Conservation (phyloP, 2,329 filamentous ascomycete genomes). For the Aspergillus fructus region DNA sequence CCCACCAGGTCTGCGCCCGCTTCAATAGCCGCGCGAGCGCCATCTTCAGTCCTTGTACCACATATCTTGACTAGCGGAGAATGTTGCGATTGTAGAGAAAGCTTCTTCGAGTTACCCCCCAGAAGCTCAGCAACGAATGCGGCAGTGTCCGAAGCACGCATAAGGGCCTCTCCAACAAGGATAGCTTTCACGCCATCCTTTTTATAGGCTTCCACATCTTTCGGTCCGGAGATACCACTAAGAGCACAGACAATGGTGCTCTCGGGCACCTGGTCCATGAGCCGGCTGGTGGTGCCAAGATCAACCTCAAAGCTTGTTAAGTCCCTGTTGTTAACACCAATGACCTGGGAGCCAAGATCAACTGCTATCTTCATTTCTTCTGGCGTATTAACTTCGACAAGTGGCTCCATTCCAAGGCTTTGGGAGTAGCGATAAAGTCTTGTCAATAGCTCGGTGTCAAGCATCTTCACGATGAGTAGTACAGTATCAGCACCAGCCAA, state of each 20-base stretch:
- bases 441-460: slow-evolving; percentile 71
- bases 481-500: slow-evolving; percentile 93
- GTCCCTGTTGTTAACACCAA: slow-evolving; percentile 97
- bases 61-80: slow-evolving; percentile 86
- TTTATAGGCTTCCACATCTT: slow-evolving; percentile 85
- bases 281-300: slow-evolving; percentile 81
- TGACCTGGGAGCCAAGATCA: slow-evolving; percentile 81
- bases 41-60: slow-evolving; percentile 80
- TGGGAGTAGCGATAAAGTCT: slow-evolving; percentile 84
- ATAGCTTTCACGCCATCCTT: slow-evolving; percentile 89
- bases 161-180: slow-evolving; percentile 91
- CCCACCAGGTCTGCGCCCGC: slow-evolving; percentile 89
- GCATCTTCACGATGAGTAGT: slow-evolving; percentile 97
- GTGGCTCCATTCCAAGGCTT: slow-evolving; percentile 91
- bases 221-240: slow-evolving; percentile 85
- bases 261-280: slow-evolving; percentile 82
- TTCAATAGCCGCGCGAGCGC: slow-evolving; percentile 75
- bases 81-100: slow-evolving; percentile 19
- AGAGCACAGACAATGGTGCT: slow-evolving; percentile 88
- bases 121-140: slow-evolving; percentile 83
- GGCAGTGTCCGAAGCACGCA: slow-evolving; percentile 81
- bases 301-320: slow-evolving; percentile 97
- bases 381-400: slow-evolving; percentile 93
- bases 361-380: slow-evolving; percentile 91
- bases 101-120: slow-evolving; percentile 48